These are phyloP conservation scores for Aspergillus pseudonomiae DNA, from an alignment of 2,329 filamentous ascomycete species.

Conservation along the genomic window DNA sequence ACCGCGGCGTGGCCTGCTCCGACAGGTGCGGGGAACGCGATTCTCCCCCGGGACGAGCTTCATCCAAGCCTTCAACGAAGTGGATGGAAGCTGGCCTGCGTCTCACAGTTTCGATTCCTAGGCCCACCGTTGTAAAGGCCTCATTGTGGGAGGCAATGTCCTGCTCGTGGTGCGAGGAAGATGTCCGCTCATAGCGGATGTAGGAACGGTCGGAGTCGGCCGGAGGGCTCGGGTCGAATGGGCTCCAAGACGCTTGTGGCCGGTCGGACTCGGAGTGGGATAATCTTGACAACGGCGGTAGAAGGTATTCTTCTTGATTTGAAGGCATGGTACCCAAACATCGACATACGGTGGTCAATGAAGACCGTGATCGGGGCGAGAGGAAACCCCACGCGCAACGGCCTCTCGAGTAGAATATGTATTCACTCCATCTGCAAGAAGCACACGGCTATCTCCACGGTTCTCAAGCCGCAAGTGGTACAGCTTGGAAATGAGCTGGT, in stretches of 20 bases:
- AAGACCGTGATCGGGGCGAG: background rate
- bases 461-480: background rate
- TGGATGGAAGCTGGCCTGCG: background rate
- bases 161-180: background rate
- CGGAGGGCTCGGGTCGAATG: background rate
- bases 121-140: background rate
- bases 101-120: background rate
- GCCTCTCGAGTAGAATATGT: background rate
- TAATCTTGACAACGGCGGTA: constrained; percentile 3
- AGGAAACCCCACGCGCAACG: background rate
- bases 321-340: constrained; percentile 4
- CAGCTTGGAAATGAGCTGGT: background rate
- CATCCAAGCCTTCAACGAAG: background rate
- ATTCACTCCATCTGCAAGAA: background rate
- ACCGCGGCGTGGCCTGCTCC: constrained; percentile 3
- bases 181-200: constrained; percentile 9
- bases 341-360: background rate
- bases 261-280: background rate
- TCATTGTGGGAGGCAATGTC: background rate
- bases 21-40: background rate
- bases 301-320: constrained; percentile 10
- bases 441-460: background rate
- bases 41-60: background rate
- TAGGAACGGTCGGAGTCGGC: constrained; percentile 5
- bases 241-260: background rate